A percentile compares a stretch with the other conserved stretches of the same genome.
Conservation (phyloP, 768 basidiomycete genomes). For the Mycena belliarum region DNA sequence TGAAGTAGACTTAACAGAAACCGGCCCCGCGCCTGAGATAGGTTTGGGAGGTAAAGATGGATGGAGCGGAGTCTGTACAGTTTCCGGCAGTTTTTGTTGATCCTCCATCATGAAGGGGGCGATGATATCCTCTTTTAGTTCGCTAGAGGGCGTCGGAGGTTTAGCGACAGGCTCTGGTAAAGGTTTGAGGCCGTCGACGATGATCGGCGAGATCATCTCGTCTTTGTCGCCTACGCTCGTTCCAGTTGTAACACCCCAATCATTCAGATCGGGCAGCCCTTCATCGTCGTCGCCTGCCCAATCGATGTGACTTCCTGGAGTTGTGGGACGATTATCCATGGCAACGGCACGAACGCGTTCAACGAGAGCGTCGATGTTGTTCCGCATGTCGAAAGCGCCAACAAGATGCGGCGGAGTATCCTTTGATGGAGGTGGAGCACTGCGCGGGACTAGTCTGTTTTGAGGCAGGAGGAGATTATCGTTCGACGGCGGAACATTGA, state of each 20-base stretch:
- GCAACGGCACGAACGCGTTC: constrained; percentile 75
- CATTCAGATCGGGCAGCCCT: constrained; percentile 78
- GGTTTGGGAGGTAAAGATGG: constrained; percentile 54
- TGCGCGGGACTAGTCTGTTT: constrained; percentile 37
- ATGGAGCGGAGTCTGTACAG: constrained; percentile 32
- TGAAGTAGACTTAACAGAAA: not conserved
- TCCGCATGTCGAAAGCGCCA: constrained; percentile 48
- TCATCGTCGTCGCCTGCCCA: constrained; percentile 91
- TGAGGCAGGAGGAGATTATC: constrained; percentile 36
- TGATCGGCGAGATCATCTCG: constrained; percentile 66
- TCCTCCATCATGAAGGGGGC: constrained; percentile 20
- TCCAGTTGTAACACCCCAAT: constrained; percentile 69
- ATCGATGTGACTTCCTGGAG: constrained; percentile 80
- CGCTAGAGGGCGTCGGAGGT: constrained; percentile 20
- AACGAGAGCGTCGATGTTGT: constrained; percentile 74
- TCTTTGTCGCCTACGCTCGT: constrained; percentile 26
- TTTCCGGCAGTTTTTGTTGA: constrained; percentile 12
- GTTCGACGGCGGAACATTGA: constrained; percentile 31
- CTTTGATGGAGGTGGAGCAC: constrained; percentile 41
- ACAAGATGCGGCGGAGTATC: constrained; percentile 63
- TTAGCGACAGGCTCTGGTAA: constrained; percentile 48
- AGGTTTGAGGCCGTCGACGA: constrained; percentile 61
- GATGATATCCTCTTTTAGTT: constrained; percentile 23
- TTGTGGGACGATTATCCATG: constrained; percentile 67
- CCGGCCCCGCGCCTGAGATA: constrained; percentile 23